Conservation (phyloP, 2,329 filamentous ascomycete species). For the Arthroderma uncinatum region DNA sequence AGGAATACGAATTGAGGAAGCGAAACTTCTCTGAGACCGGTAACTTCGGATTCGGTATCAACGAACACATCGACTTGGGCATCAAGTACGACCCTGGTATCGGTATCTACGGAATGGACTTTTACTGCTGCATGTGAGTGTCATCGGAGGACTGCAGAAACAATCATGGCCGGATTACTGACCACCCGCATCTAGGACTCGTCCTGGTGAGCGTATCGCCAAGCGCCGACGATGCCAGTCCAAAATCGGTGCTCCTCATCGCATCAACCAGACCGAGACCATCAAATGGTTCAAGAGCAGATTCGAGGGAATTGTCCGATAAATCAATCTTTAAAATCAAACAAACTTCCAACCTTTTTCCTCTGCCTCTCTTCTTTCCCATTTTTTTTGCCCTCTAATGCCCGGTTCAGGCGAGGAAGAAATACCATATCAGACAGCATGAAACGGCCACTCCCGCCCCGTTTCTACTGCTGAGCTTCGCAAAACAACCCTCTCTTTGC, state of each 20-base stretch:
- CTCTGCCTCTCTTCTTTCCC: neutral
- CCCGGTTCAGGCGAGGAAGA: constrained; percentile 1
- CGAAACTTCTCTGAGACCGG: constrained; percentile 99
- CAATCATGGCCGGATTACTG: neutral
- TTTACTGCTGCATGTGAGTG: constrained; percentile 96
- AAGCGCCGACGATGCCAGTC: constrained; percentile 85
- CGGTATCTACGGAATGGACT: constrained; percentile 99
- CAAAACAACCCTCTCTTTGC: neutral
- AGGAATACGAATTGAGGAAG: constrained; percentile 99
- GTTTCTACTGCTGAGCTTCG: neutral
- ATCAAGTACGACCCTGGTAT: constrained; percentile 99
- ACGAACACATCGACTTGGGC: constrained; percentile 99
- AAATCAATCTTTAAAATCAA: constrained; percentile 38
- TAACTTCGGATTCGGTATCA: constrained; percentile 99
- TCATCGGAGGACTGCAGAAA: neutral
- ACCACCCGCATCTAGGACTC: constrained; percentile 49
- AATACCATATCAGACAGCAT: neutral
- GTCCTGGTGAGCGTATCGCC: constrained; percentile 93
- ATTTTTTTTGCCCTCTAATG: constrained; percentile 1
- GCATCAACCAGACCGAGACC: constrained; percentile 89
- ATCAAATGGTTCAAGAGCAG: constrained; percentile 95
- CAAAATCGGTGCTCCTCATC: constrained; percentile 76
- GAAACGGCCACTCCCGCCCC: neutral
- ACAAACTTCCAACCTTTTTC: neutral
- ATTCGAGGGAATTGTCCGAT: constrained; percentile 98